Base-by-base conservation (phyloP, 2,329 filamentous ascomycete species). In the Thelonectria rubi region DNA sequence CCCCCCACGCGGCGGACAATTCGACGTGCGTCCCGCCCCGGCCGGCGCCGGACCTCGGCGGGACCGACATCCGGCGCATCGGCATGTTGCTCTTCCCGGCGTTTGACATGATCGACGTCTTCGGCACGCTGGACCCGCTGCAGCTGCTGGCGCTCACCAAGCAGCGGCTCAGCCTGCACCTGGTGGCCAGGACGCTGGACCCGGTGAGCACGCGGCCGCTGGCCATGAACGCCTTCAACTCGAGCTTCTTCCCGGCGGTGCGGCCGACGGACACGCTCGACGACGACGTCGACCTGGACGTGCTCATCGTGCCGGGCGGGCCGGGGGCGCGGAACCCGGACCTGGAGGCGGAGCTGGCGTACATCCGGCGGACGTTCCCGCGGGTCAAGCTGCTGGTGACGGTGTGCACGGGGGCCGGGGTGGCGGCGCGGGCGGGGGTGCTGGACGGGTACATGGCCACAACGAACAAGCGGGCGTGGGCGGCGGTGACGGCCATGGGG, bases 291-390 rank as follows among this genome's bases (percentile, higher is more conserved):
- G 78, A 81, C 2, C 82, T 83, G 1, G 78, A 79, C n/a, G 40
- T 91, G 4, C 78, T 92, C 18, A 73, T 92, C n/a, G 75, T 92
- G 8, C 89, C 89, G 0, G 89, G 90, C 2, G 88, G 89, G 0
- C 55, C 77, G 0, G 88, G 88, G 0, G 78, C 77, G 0, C 74
- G 81, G 3, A 65, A 59, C 50, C 55, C 67, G 58, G 78, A 73
- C 4, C 75, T 81, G 1, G 73, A 84, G 2, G 75, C 80, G 2
- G 66, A 63, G 7, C 63, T 65, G 3, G 58, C 40, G 24, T 88
- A 73, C 58, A 68, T 71, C 26, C 68, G 71, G 0, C 72, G 73
- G 1, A 70, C 73, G n/a, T 85, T 80, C 67, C 80, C 83, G 0
- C 74, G 73, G 4, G 71, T 89, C 21, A 76, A 82, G 64, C 84